Evolutionary conservation across 2,329 filamentous ascomycete species (phyloP).

Genomic region (Ascochyta koolunga): DNA sequence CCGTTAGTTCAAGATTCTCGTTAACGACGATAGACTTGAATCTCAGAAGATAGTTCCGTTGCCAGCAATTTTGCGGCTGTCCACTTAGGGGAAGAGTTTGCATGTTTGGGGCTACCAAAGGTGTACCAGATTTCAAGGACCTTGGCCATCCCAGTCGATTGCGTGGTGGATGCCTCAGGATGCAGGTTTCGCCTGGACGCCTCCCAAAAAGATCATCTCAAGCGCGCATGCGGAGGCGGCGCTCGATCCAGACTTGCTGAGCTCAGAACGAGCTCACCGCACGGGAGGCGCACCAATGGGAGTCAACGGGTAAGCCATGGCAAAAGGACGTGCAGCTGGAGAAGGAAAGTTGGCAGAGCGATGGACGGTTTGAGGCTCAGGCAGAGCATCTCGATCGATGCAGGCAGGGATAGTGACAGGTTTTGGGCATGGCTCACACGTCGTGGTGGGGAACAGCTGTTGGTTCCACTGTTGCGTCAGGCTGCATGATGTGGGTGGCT

Average conservation of each 20-base stretch:
- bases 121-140: slow-evolving; percentile 3
- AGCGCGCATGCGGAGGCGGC: slow-evolving; percentile 10
- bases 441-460: slow-evolving; percentile 30
- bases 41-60: background rate
- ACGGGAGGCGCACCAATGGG: background rate
- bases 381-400: slow-evolving; percentile 17
- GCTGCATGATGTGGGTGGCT: slow-evolving; percentile 44
- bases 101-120: background rate
- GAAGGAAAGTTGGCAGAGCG: slow-evolving; percentile 12
- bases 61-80: background rate
- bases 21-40: background rate
- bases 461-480: slow-evolving; percentile 47
- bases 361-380: slow-evolving; percentile 6
- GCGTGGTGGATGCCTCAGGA: slow-evolving; percentile 1
- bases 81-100: background rate
- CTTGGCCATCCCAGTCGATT: slow-evolving; percentile 5
- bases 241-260: slow-evolving; percentile 6
- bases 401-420: slow-evolving; percentile 40
- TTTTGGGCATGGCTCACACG: slow-evolving; percentile 32
- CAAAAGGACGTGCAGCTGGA: slow-evolving; percentile 8
- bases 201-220: slow-evolving; percentile 5
- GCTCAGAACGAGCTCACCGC: slow-evolving; percentile 7
- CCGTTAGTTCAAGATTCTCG: slow-evolving; percentile 9
- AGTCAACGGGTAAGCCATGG: background rate
- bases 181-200: slow-evolving; percentile 4